Evolutionary conservation across 176 grass and related monocot species (phyloP).

Genomic region (Alopecurus myosuroides): DNA sequence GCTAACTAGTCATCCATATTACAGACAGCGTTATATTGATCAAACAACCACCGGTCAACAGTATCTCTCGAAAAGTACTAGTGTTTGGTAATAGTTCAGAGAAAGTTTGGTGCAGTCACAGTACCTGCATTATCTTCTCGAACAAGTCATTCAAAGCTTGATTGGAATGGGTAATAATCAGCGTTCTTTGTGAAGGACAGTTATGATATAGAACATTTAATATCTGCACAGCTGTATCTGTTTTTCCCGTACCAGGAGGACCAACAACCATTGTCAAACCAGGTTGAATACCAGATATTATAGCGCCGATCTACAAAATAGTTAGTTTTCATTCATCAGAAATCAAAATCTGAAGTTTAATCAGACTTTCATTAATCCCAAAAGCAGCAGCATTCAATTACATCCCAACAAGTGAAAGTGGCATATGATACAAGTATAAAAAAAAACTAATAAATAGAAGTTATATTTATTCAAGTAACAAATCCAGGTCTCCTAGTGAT

Average conservation of each 20-base stretch:
- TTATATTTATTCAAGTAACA: background rate
- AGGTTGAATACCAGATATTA: slow-evolving; percentile 95
- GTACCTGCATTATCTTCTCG: slow-evolving; percentile 99
- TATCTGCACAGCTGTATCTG: slow-evolving; percentile 99
- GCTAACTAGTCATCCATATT: background rate
- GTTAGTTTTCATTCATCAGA: slow-evolving; percentile 17
- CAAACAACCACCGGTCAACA: background rate
- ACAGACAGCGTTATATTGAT: background rate
- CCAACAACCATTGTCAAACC: slow-evolving; percentile 99
- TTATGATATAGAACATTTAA: slow-evolving; percentile 99
- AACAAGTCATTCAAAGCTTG: slow-evolving; percentile 98
- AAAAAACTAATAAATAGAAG: background rate
- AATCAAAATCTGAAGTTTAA: slow-evolving; percentile 14
- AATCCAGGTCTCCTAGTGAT: background rate
- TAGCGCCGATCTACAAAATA: slow-evolving; percentile 81
- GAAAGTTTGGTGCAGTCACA: background rate
- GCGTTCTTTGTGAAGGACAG: slow-evolving; percentile 94
- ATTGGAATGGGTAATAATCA: slow-evolving; percentile 99
- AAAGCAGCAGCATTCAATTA: slow-evolving; percentile 4
- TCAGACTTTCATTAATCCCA: background rate
- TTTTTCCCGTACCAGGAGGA: slow-evolving; percentile 98
- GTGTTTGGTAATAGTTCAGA: background rate
- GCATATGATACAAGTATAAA: background rate
- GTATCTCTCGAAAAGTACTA: background rate
- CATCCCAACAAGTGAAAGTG: background rate